Evolutionary conservation across 2,329 filamentous ascomycete species (phyloP), one percentile per base, ranked within the genome.

Genomic region (Epichloe scottii): DNA sequence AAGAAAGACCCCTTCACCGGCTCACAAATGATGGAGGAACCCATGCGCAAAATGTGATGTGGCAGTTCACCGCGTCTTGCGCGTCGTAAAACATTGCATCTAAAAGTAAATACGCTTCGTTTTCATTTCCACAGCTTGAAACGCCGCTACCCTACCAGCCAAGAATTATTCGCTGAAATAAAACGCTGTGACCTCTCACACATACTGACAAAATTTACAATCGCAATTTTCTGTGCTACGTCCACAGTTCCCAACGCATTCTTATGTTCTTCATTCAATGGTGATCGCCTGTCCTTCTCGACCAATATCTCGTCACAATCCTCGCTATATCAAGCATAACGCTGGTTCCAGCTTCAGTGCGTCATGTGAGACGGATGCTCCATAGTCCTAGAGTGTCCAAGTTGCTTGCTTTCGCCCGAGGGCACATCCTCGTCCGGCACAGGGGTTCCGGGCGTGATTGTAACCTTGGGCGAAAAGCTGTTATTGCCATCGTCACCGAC

Each of bases 371-470:
- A 59, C 23, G 62, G 56, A 41, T 60, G 61, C 54, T 71, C 68
- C 15, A 66, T 58, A 12, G 68, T 57, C n/a, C 61, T 63, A 5
- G 70, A 60, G 46, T 66, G 63, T 6, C 71, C 72, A 5, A 76
- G 63, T 51, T 69, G 69, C 62, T 77, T 77, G 4, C 64, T 63
- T 45, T 71, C 68, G 3, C 65, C 56, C 6, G 64, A 61, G 11
- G 57, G 58, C 14, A 51, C 37, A 1, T 62, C 65, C 3, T 68
- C 66, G 1, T 55, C 53, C 0, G 66, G 60, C 0, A 64, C 65
- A 2, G 76, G 74, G 1, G 76, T 78, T 15, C 71, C 74, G 0
- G 54, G 51, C 10, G 48, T 51, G 19, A 55, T n/a, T 4, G 46
- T 54, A 3, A 54, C 50, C 17, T 46, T 43, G 10, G 53, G 55